phyloP scores from a whole-genome alignment of 169 alveolate species.

The Ichthyophthirius multifiliis region DNA sequence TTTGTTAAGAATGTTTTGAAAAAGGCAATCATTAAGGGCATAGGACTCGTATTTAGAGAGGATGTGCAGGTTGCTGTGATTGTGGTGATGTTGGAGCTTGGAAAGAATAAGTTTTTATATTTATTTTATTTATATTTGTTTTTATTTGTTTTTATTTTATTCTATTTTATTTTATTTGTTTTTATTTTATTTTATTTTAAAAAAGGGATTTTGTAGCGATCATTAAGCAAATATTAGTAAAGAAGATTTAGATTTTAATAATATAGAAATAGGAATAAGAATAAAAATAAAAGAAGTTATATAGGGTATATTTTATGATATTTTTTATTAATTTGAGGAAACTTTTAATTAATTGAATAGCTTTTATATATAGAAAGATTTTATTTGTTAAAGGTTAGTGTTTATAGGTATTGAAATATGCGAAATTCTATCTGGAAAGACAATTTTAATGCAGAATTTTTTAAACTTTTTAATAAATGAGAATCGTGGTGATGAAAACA shows the following conservation, averaged over 20 bases:
- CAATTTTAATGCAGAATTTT: neutral
- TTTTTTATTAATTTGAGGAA: neutral
- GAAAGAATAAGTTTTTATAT: slow-evolving; percentile 42
- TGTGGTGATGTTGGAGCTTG: slow-evolving; percentile 71
- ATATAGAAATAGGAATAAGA: neutral
- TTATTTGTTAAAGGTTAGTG: neutral
- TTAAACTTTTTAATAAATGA: neutral
- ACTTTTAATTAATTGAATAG: neutral
- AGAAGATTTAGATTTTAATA: neutral
- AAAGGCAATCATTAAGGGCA: slow-evolving; percentile 59
- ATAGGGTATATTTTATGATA: neutral
- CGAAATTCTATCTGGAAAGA: neutral
- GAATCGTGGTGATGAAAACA: neutral
- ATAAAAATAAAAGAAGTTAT: neutral
- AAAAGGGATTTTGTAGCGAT: slow-evolving; percentile 64
- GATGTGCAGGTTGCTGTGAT: slow-evolving; percentile 64
- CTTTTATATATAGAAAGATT: neutral
- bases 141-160: too few species aligned
- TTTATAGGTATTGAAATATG: neutral
- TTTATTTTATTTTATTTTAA: too few species aligned
- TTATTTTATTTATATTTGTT: too few species aligned
- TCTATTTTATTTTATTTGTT: too few species aligned
- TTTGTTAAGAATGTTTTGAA: slow-evolving; percentile 62
- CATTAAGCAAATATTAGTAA: slow-evolving; percentile 42
- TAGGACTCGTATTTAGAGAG: slow-evolving; percentile 38